Conservation (phyloP, 2,329 filamentous ascomycete genomes). For the Diplodia mutila region DNA sequence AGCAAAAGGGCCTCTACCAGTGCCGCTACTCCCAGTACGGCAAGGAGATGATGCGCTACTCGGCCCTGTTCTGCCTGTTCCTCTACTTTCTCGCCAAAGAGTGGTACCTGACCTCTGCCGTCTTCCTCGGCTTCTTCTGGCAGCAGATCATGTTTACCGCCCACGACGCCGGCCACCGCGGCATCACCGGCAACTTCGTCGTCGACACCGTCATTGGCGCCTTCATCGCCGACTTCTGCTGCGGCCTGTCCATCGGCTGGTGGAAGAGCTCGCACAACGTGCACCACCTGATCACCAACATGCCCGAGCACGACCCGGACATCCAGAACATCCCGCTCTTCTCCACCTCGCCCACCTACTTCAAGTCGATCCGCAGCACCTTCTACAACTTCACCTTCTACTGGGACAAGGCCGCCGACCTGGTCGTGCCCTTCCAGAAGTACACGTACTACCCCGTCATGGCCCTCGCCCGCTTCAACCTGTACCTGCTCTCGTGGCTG, state of each 20-base stretch:
- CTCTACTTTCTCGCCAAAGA: conserved; percentile 49
- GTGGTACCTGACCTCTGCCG: conserved; percentile 63
- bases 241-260: conserved; percentile 68
- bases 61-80: conserved; percentile 55
- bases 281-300: conserved; percentile 69
- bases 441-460: conserved; percentile 85
- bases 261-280: conserved; percentile 73
- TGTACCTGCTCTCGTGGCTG: conserved; percentile 80
- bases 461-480: conserved; percentile 81
- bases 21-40: conserved; percentile 63
- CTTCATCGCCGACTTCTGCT: conserved; percentile 68
- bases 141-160: conserved; percentile 72
- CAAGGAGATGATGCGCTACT: conserved; percentile 62
- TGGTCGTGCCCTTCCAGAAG: conserved; percentile 73
- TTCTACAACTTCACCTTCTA: conserved; percentile 83
- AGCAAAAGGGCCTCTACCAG: conserved; percentile 60
- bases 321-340: conserved; percentile 77
- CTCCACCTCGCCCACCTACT: conserved; percentile 80
- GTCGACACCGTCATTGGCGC: conserved; percentile 64
- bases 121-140: conserved; percentile 67
- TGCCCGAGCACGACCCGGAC: conserved; percentile 53
- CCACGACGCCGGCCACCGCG: conserved; percentile 67
- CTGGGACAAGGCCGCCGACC: conserved; percentile 74
- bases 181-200: conserved; percentile 64
- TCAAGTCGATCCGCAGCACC: conserved; percentile 72